Evolutionary conservation across 805 yeast species (phyloP), one percentile per base, ranked within the genome.

Genomic region (Candida piceae): DNA sequence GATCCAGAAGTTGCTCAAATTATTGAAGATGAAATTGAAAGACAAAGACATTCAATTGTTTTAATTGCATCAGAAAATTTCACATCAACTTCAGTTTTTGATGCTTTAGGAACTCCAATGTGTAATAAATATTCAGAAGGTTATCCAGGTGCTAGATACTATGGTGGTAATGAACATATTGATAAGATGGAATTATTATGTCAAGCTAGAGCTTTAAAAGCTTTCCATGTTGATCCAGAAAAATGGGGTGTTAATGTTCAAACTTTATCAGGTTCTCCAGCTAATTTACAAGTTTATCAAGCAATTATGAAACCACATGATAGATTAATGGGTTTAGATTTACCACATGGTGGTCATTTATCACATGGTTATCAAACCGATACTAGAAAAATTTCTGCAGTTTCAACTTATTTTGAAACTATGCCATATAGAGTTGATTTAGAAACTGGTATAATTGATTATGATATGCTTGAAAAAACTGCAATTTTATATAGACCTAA

Each of bases 221-320:
- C 95, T 9, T 90, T 87, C 64, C 66, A 69, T 41, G 66, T 89
- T 46, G 76, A 81, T 47, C 74, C 93, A 25, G 83, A 72, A 31
- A 69, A 81, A 60, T 90, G 98, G 98, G 98, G 98, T 32, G 97
- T 90, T 52, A 90, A 90, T 51, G 98, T 90, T 34, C 98, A 90
- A 70, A 70, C 97, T 3, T 72, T 90, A 52, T 84, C 95, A 38
- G 98, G 98, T 45, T 89, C 97, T 6, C 97, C 97, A 48, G 97
- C 97, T 38, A 90, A 90, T 65, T 73, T 90, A 62, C 86, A 90
- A 53, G 88, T 88, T 23, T 90, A 90, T 65, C 84, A 88, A 39
- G 94, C 97, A 21, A 64, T 90, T 33, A 65, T 90, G 76, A 82
- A 84, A 53, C 87, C 84, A 34, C 93, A 88, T 48, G 97, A 88